Evolutionary conservation across 495 filamentous ascomycete species (phyloP), one percentile per base, ranked within the genome.

Genomic region (Astrothelium macrocarpum): DNA sequence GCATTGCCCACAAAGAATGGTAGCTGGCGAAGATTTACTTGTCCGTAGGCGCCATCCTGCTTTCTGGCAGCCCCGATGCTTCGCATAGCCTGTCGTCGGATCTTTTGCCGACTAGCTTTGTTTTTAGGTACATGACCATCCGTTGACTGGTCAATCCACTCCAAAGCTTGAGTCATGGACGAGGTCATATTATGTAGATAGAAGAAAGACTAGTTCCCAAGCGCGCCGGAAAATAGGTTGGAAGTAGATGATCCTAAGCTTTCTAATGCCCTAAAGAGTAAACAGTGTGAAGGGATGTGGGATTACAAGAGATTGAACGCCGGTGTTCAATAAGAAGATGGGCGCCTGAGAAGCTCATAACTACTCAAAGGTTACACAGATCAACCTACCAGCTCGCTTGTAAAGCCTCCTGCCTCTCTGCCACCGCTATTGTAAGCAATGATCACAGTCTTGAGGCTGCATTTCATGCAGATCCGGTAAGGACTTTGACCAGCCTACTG

Each of bases 81-180:
- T 49, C 53, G 62, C 71, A 73, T 73, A 16, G 71, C 71, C 59
- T 73, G 71, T 46, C 62, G 71, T 14, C 71, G 69, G 45, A 73
- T 73, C 53, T 62, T 62, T 14, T 43, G 63, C 28, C 59, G 66
- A 53, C 23, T 56, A 29, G 25, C 5, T 9, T 29, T 20, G 10
- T 20, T 49, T 16, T 56, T 56, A 25, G 49, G 49, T 10, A 56
- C 49, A 56, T 29, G 5, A 16, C 49, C 49, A 2, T 56, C 49
- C 9, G 5, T 29, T 56, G 49, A 56, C 25, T 56, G 49, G 29
- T 56, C 49, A 10, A 56, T 56, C 49, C 49, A 56, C 29, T 56
- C 49, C 2, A 56, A 16, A 11, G 49, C 11, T 20, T 56, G 20
- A 5, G n/a, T 28, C 29, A 29, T 2, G 25, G 4, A 3, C 20